Conservation (phyloP, 495 filamentous ascomycete genomes). For the Penicillium desertorum region DNA sequence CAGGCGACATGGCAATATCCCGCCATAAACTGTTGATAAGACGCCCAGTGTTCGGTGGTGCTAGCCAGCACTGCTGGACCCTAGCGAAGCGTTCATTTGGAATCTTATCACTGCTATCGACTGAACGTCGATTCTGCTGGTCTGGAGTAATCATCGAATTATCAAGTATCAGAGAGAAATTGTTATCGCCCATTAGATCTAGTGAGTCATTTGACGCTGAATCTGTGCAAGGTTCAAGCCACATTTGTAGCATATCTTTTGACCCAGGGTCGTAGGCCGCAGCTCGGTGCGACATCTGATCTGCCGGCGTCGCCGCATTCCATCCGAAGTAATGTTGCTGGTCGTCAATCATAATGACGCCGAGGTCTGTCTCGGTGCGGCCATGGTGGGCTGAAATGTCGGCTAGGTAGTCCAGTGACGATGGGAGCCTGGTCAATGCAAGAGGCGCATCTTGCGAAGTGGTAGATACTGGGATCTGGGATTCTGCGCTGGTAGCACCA, state of each 20-base stretch:
- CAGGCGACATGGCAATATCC: conserved; percentile 40
- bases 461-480: conserved; percentile 19
- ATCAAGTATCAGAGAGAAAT: conserved; percentile 35
- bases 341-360: conserved; percentile 40
- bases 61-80: conserved; percentile 52
- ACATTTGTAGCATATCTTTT: conserved; percentile 42
- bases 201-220: conserved; percentile 38
- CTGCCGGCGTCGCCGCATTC: conserved; percentile 32
- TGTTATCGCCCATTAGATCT: conserved; percentile 34
- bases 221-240: conserved; percentile 43
- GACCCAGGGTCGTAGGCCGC: conserved; percentile 30
- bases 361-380: conserved; percentile 34
- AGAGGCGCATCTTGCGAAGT: conserved; percentile 31
- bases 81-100: conserved; percentile 49
- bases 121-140: conserved; percentile 26
- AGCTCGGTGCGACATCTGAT: conserved; percentile 27
- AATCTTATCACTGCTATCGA: conserved; percentile 40
- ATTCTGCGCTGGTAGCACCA: conserved; percentile 17
- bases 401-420: conserved; percentile 42
- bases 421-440: conserved; percentile 26
- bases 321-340: conserved; percentile 38
- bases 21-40: conserved; percentile 52
- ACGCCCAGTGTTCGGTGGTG: conserved; percentile 43
- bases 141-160: conserved; percentile 25
- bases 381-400: conserved; percentile 42